Evolutionary conservation across 768 basidiomycete species (phyloP), one percentile per base, ranked within the genome.

Genomic region (Melanogaster broomeanus): DNA sequence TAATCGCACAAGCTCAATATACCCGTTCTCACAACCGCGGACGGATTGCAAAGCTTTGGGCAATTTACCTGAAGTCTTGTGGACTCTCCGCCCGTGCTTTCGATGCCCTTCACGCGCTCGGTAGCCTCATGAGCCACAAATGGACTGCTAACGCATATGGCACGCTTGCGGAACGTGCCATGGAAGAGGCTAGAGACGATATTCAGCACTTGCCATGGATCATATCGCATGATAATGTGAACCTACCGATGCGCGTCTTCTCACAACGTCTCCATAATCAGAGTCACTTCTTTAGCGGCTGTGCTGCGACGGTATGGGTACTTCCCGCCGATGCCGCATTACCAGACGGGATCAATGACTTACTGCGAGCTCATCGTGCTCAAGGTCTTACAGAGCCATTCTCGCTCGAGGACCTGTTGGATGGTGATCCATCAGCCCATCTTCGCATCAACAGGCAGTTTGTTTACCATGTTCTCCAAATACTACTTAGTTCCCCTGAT

Each of bases 161-260:
- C n/a, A 19, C 12, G 11, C 31, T n/a, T 33, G 10, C 73, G 0
- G 43, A 54, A 2, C n/a, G 46, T 8, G 51, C 57, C 2, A 65
- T 72, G 63, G 43, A 42, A 1, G 56, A 62, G n/a, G 61, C 69
- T 18, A 54, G 54, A 3, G 7, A 37, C 0, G 18, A 52, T 10
- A 70, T 72, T 30, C 37, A 66, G 6, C 16, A 13, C 0, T 66
- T 47, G 52, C 66, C 70, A 1, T 75, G 64, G 64, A 11, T 65
- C 11, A 48, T 68, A 7, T 64, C 69, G 0, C 61, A 75, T 41
- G 73, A 77, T 59, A 77, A 77, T 49, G 37, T 74, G 10, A 66
- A 71, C 33, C 43, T 74, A 2, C 56, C 68, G 1, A 68, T 74
- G 49, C 56, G 62, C 3, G 67, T 71, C 12, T 75, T 70, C 48